Percentiles rank a stretch among this genome's conserved stretches.
These are phyloP conservation scores for Spiraea crenata DNA, from an alignment of 331 rosid species.

Conservation along the genomic window DNA sequence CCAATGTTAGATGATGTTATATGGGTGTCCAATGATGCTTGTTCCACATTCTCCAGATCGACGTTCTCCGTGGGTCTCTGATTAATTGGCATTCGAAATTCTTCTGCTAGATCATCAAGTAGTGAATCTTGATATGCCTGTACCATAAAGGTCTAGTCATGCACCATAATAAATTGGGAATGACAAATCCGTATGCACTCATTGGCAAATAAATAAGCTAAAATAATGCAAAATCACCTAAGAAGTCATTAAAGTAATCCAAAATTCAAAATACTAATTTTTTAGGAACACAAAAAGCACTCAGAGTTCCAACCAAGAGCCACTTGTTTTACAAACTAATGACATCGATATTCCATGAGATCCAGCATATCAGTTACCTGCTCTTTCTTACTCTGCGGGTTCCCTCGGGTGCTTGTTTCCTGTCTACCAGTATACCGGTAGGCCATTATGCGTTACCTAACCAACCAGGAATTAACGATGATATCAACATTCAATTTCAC, in stretches of 20 bases:
- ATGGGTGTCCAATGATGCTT: constrained; percentile 85
- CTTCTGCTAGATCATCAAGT: constrained; percentile 59
- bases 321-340: background rate
- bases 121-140: constrained; percentile 49
- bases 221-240: background rate
- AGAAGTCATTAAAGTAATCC: background rate
- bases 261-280: background rate
- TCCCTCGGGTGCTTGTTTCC: constrained; percentile 42
- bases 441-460: constrained; percentile 42
- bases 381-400: constrained; percentile 38
- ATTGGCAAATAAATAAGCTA: background rate
- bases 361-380: constrained; percentile 33
- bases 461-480: background rate
- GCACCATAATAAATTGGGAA: constrained; percentile 14
- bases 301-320: background rate
- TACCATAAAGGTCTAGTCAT: constrained; percentile 10
- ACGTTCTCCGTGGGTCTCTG: constrained; percentile 96
- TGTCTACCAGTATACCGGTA: constrained; percentile 41
- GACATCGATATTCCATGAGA: background rate
- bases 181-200: constrained; percentile 4
- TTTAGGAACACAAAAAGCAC: background rate
- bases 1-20: constrained; percentile 86
- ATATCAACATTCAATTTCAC: background rate
- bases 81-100: constrained; percentile 79
- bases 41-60: constrained; percentile 89